phyloP scores from a whole-genome alignment of 2,329 filamentous ascomycete species.

The Microsporum ferrugineum region DNA sequence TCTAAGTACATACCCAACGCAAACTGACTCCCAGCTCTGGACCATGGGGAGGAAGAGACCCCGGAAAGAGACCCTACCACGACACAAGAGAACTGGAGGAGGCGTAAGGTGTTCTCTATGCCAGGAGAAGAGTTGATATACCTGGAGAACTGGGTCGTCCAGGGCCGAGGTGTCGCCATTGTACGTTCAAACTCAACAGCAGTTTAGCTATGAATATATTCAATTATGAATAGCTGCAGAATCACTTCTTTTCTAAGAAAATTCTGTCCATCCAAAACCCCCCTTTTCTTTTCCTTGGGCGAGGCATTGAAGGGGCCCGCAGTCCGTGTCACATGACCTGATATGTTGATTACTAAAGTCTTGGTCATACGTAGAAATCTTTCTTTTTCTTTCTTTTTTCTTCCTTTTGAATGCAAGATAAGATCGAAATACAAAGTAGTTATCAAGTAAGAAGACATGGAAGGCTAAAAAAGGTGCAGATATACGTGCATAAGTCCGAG shows the following conservation, averaged over 20 bases:
- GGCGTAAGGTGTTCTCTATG: slow-evolving; percentile 31
- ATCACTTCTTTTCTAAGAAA: background rate
- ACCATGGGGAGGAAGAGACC: slow-evolving; percentile 25
- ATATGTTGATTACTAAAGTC: background rate
- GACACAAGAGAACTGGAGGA: slow-evolving; percentile 29
- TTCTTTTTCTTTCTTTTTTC: background rate
- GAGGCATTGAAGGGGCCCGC: background rate
- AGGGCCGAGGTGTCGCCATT: background rate
- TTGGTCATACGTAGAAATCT: background rate
- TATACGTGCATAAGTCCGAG: background rate
- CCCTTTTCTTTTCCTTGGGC: background rate
- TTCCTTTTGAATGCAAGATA: background rate
- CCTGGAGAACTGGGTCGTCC: slow-evolving; percentile 19
- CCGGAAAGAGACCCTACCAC: slow-evolving; percentile 21
- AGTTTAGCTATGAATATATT: background rate
- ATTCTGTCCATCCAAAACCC: background rate
- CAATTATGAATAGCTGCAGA: background rate
- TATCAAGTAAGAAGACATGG: background rate
- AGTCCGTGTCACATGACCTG: background rate
- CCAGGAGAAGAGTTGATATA: slow-evolving; percentile 25
- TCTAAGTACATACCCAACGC: slow-evolving; percentile 28
- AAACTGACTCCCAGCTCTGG: slow-evolving; percentile 31
- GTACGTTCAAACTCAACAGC: background rate
- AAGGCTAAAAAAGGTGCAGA: background rate
- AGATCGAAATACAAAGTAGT: too few relatives aligned